Base-by-base conservation (phyloP, 148 eudicot species). In the Beta vulgaris region DNA sequence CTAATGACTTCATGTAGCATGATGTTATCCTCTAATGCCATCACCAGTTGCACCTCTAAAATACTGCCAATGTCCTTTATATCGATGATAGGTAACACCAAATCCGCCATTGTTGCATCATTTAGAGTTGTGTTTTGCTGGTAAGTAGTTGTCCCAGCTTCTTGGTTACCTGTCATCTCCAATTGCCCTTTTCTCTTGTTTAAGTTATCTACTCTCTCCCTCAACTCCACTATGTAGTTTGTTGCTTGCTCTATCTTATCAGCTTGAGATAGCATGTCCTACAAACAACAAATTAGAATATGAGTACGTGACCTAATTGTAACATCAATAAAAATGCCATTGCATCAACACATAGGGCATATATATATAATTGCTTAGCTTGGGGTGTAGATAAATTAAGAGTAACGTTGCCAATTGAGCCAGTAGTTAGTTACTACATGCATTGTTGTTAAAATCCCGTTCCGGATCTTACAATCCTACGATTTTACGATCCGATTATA, bases 201-300 rank as follows among this genome's bases (percentile, higher is more conserved):
- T 16, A 87, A 62, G 43, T 68, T 66, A 1, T 81, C 80, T 0
- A 85, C 32, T 43, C 83, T 78, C 37, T 83, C 85, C 69, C 42
- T 85, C 40, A 85, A 11, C 31, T 83, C 75, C 36, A 54, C 51
- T 32, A 85, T 79, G 57, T 87, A 85, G 14, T 43, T 46, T 4
- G 83, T 81, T 9, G 83, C 80, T 12, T 78, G 81, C 21, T 87
- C 85, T n/a, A 87, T 60, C 67, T 78, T 80, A 58, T 77, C 88
- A 42, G 43, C 80, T 51, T 82, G 88, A 1, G 90, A 73, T 69
- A 74, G 1, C 76, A 40, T 14, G 11, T 68, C 84, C 87, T 84
- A 77, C 67, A 44, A 1, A 34, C 26, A 42, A 69, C 1, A 49
- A 32, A 16, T n/a, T n/a, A n/a, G n/a, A n/a, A n/a, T n/a, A n/a